phyloP scores from a whole-genome alignment of 768 basidiomycete species.

The Tricholoma furcatifolium region DNA sequence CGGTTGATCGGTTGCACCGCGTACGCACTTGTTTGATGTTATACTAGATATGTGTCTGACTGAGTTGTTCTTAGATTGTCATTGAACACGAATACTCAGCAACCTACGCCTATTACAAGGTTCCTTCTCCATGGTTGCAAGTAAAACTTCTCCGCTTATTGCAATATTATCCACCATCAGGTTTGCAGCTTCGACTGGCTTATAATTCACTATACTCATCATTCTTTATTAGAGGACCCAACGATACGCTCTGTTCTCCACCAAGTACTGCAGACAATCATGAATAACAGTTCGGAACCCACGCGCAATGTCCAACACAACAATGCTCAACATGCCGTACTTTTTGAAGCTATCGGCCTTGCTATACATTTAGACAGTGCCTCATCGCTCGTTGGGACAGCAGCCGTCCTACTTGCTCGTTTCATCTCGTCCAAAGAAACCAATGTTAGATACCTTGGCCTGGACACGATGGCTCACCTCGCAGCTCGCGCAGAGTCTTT shows the following conservation, averaged over 20 bases:
- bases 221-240: constrained; percentile 63
- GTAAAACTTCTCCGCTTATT: constrained; percentile 90
- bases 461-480: constrained; percentile 98
- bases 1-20: constrained; percentile 83
- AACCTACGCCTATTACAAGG: constrained; percentile 96
- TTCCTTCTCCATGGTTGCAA: constrained; percentile 96
- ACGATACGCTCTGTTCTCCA: constrained; percentile 75
- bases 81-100: constrained; percentile 87
- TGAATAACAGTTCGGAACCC: constrained; percentile 89
- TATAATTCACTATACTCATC: constrained; percentile 1
- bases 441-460: constrained; percentile 94
- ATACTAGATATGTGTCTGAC: background rate
- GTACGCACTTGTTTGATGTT: constrained; percentile 42
- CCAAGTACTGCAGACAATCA: constrained; percentile 83
- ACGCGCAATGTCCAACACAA: constrained; percentile 97
- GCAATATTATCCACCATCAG: constrained; percentile 95
- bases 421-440: constrained; percentile 99
- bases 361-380: constrained; percentile 95
- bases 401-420: constrained; percentile 87
- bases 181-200: constrained; percentile 40
- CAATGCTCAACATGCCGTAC: constrained; percentile 96
- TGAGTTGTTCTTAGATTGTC: constrained; percentile 61
- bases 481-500: constrained; percentile 92
- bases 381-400: constrained; percentile 83
- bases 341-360: constrained; percentile 96